Conservation (phyloP, 345 rosid genomes). For the Lenwebbia sp. region DNA sequence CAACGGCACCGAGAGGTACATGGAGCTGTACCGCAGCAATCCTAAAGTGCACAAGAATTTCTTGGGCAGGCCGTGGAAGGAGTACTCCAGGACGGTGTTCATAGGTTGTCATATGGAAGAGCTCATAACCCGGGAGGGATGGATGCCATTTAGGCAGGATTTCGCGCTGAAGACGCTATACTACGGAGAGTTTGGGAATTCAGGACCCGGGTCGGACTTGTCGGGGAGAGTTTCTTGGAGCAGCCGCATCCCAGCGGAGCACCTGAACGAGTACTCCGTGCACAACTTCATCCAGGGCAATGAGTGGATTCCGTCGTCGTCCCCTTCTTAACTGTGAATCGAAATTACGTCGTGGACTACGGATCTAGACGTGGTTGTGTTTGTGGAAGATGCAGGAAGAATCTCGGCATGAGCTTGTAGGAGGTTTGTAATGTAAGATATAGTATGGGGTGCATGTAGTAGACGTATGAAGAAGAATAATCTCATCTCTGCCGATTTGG, state of each 20-base stretch:
- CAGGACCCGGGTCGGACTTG: slow-evolving; percentile 49
- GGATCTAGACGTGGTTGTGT: neutral
- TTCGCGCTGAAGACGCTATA: slow-evolving; percentile 68
- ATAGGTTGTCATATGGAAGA: slow-evolving; percentile 42
- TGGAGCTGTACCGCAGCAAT: slow-evolving; percentile 43
- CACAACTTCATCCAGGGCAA: slow-evolving; percentile 82
- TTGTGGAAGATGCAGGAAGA: neutral
- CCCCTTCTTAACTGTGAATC: neutral
- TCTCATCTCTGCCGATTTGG: neutral
- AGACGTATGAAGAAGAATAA: neutral
- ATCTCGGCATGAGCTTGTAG: neutral
- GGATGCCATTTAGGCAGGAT: slow-evolving; percentile 75
- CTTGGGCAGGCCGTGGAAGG: slow-evolving; percentile 97
- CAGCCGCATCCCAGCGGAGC: slow-evolving; percentile 45
- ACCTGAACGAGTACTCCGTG: slow-evolving; percentile 40
- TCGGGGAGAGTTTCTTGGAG: slow-evolving; percentile 72
- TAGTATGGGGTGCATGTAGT: neutral
- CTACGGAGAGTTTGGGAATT: slow-evolving; percentile 67
- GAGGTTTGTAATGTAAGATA: neutral
- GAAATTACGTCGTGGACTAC: neutral
- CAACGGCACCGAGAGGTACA: slow-evolving; percentile 69
- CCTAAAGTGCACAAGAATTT: slow-evolving; percentile 57
- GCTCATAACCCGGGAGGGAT: slow-evolving; percentile 55
- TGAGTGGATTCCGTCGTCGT: slow-evolving; percentile 37
- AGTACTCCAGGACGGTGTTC: slow-evolving; percentile 72